Conservation (phyloP, 2,329 filamentous ascomycete species). For the Ophiognomonia clavigignenti-juglandacearum region DNA sequence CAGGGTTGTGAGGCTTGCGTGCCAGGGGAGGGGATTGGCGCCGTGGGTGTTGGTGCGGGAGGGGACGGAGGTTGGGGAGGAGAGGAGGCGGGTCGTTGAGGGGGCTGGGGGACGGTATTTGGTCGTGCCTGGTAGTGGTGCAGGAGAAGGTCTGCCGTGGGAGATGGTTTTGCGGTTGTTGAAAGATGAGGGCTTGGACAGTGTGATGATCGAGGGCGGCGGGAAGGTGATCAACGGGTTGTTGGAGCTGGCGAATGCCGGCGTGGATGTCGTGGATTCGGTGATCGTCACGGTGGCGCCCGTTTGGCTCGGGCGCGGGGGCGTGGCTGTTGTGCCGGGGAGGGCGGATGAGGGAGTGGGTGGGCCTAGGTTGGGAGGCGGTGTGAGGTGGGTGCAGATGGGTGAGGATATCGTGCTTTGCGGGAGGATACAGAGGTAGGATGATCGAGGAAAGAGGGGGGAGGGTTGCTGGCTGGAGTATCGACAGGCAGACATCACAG, state of each 20-base stretch:
- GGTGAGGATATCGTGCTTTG: constrained; percentile 82
- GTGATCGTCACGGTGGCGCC: constrained; percentile 88
- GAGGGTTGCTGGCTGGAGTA: no score
- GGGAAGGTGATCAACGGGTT: constrained; percentile 77
- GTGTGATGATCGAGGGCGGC: constrained; percentile 91
- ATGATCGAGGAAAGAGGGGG: not conserved
- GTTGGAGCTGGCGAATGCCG: constrained; percentile 55
- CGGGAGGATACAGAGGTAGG: constrained; percentile 39
- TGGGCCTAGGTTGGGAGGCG: constrained; percentile 25
- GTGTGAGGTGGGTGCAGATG: constrained; percentile 70
- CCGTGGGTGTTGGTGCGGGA: constrained; percentile 65
- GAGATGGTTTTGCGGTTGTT: constrained; percentile 55
- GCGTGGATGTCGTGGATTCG: constrained; percentile 52
- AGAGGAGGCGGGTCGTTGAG: constrained; percentile 37
- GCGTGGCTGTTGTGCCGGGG: constrained; percentile 72
- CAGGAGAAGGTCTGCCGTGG: constrained; percentile 55
- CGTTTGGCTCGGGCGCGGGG: constrained; percentile 80
- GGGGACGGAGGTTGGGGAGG: constrained; percentile 35
- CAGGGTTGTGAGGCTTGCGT: constrained; percentile 63
- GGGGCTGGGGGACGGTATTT: constrained; percentile 50
- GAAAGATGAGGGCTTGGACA: constrained; percentile 56
- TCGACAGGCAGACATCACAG: no score
- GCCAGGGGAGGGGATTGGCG: constrained; percentile 61
- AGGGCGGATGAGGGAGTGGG: constrained; percentile 41
- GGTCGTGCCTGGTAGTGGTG: constrained; percentile 26